A percentile compares a stretch with the other conserved stretches of the same genome.
phyloP scores from a whole-genome alignment of 768 basidiomycete species.

The Nidularia pulvinata region DNA sequence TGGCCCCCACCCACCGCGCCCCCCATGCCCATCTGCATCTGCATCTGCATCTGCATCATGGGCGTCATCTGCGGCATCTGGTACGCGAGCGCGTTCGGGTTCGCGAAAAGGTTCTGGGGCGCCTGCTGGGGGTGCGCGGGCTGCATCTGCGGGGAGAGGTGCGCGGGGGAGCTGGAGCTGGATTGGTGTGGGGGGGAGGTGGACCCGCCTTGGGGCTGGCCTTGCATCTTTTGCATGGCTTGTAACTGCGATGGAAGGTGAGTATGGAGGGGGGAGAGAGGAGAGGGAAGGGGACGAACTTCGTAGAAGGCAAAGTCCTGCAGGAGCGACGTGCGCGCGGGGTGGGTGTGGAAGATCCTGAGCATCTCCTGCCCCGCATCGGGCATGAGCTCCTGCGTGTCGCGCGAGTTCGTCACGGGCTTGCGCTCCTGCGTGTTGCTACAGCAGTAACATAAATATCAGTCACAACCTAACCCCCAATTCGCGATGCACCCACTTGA shows the following conservation, averaged over 20 bases:
- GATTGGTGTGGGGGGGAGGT: slow-evolving; percentile 38
- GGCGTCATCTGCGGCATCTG: slow-evolving; percentile 59
- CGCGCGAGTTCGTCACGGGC: slow-evolving; percentile 97
- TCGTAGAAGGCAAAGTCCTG: slow-evolving; percentile 95
- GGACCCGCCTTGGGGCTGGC: slow-evolving; percentile 21
- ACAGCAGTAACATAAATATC: background rate
- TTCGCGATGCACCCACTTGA: slow-evolving; percentile 53
- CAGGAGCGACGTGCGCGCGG: slow-evolving; percentile 88
- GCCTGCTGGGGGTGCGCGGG: slow-evolving; percentile 19
- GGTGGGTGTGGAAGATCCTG: slow-evolving; percentile 92
- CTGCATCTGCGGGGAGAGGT: slow-evolving; percentile 40
- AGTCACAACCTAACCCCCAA: background rate
- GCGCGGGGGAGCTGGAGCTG: slow-evolving; percentile 24
- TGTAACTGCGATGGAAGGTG: slow-evolving; percentile 53
- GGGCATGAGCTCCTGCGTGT: slow-evolving; percentile 95
- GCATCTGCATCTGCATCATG: slow-evolving; percentile 64
- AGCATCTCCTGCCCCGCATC: slow-evolving; percentile 98
- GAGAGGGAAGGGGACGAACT: slow-evolving; percentile 35
- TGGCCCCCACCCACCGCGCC: slow-evolving; percentile 29
- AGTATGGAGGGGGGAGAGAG: slow-evolving; percentile 1
- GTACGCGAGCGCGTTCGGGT: slow-evolving; percentile 55
- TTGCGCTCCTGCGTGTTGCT: slow-evolving; percentile 99
- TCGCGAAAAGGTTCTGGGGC: slow-evolving; percentile 48
- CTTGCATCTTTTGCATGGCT: slow-evolving; percentile 76
- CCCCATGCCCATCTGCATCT: slow-evolving; percentile 45